Evolutionary conservation across 345 rosid species (phyloP).

Genomic region (Schrenkiella parvula): DNA sequence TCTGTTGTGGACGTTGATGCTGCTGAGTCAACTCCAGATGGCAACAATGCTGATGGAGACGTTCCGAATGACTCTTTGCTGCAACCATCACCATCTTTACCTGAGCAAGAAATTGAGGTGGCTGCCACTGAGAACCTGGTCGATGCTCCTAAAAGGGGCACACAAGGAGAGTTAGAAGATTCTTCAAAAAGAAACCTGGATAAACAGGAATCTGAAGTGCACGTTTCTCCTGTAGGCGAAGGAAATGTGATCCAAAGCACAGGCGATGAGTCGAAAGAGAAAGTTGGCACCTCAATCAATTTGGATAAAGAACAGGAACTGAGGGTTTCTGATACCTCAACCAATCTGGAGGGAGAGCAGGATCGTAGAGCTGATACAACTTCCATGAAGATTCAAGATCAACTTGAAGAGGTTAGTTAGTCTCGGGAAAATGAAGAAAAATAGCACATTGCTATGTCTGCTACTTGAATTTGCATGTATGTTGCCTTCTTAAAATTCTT

Average conservation of each 20-base stretch:
- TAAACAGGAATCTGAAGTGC: constrained; percentile 36
- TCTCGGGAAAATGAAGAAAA: constrained; percentile 4
- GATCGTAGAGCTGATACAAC: constrained; percentile 42
- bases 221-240: constrained; percentile 34
- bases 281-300: constrained; percentile 38
- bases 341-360: constrained; percentile 42
- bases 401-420: constrained; percentile 81
- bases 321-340: constrained; percentile 25
- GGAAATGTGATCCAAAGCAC: constrained; percentile 38
- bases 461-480: background rate
- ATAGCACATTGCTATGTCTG: background rate
- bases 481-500: background rate
- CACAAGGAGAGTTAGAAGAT: constrained; percentile 37
- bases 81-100: constrained; percentile 36
- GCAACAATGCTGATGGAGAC: constrained; percentile 44
- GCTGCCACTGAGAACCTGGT: constrained; percentile 34
- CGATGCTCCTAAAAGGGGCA: constrained; percentile 30
- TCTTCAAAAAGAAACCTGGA: constrained; percentile 45
- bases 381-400: constrained; percentile 61
- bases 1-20: constrained; percentile 30
- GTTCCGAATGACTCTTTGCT: constrained; percentile 39
- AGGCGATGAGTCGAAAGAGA: constrained; percentile 39
- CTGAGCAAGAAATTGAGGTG: constrained; percentile 48
- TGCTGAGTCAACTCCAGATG: constrained; percentile 36
- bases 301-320: constrained; percentile 43